Percentiles rank a stretch among this genome's conserved stretches.
Evolutionary conservation across 208 protist species (phyloP).

Genomic region (Trypanosoma brucei): DNA sequence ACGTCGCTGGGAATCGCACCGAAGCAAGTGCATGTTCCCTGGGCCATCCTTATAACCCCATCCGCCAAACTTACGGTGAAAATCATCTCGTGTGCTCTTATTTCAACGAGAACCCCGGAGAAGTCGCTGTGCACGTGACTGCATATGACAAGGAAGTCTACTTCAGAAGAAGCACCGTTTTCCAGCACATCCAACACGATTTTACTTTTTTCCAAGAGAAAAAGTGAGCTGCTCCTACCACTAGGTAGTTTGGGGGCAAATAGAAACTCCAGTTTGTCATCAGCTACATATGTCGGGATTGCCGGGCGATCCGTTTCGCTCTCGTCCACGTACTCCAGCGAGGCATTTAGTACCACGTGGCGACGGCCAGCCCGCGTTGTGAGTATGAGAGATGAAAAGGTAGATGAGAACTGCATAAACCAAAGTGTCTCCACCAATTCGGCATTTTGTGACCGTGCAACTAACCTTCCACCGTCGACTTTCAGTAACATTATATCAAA

Average conservation of each 20-base stretch:
- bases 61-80: conserved; percentile 31
- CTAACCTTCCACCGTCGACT: conserved; percentile 28
- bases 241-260: conserved; percentile 50
- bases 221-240: conserved; percentile 32
- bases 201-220: conserved; percentile 23
- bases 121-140: conserved; percentile 60
- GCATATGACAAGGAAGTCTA: conserved; percentile 60
- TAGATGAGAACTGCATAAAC: conserved; percentile 60
- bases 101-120: conserved; percentile 39
- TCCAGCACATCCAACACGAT: conserved; percentile 19
- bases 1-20: conserved; percentile 37
- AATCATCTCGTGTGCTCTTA: conserved; percentile 36
- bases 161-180: conserved; percentile 17
- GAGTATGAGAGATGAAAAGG: conserved; percentile 49
- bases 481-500: conserved; percentile 43
- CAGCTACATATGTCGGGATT: conserved; percentile 40
- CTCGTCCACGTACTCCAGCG: conserved; percentile 36
- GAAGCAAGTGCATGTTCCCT: conserved; percentile 43
- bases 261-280: conserved; percentile 35
- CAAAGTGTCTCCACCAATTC: conserved; percentile 29
- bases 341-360: conserved; percentile 46
- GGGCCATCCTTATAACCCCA: conserved; percentile 33
- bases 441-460: conserved; percentile 30
- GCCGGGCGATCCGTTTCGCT: conserved; percentile 31
- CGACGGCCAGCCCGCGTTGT: conserved; percentile 41